Evolutionary conservation across 2,329 filamentous ascomycete species (phyloP).

Genomic region (Monilinia aucupariae): DNA sequence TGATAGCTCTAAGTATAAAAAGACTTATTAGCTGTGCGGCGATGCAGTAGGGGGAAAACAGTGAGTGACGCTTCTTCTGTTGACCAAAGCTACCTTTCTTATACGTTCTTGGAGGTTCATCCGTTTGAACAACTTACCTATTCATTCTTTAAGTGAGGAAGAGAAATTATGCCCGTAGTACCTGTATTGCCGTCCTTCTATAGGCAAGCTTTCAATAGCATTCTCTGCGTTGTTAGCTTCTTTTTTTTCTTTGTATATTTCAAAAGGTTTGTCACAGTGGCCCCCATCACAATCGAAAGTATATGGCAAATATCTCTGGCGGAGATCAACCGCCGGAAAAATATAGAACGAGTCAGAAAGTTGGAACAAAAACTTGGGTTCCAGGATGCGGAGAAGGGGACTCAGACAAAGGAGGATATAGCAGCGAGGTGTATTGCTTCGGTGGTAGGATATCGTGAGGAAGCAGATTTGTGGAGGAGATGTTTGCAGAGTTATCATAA

Average conservation of each 20-base stretch:
- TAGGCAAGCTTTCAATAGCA: constrained; percentile 16
- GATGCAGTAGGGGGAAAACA: background rate
- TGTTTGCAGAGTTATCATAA: constrained; percentile 21
- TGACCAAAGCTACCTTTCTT: background rate
- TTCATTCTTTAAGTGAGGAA: background rate
- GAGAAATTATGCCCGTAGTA: background rate
- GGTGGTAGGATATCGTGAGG: constrained; percentile 23
- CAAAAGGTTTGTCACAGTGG: constrained; percentile 15
- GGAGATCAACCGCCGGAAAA: constrained; percentile 22
- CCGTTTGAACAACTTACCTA: background rate
- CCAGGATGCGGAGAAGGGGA: constrained; percentile 20
- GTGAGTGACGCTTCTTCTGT: background rate
- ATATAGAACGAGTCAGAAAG: constrained; percentile 16
- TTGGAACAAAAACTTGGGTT: constrained; percentile 14
- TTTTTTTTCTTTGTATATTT: constrained; percentile 19
- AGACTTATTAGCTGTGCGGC: constrained; percentile 3
- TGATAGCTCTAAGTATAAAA: background rate
- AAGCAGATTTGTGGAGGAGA: constrained; percentile 19
- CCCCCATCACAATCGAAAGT: constrained; percentile 21
- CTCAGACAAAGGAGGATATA: constrained; percentile 10
- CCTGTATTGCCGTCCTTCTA: constrained; percentile 8
- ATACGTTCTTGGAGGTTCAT: background rate
- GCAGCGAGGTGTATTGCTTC: constrained; percentile 20
- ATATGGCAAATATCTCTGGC: constrained; percentile 23
- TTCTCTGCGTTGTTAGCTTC: constrained; percentile 19